Evolutionary conservation across 2,329 filamentous ascomycete species (phyloP), one percentile per base, ranked within the genome.

Genomic region (Macrophomina tecta): DNA sequence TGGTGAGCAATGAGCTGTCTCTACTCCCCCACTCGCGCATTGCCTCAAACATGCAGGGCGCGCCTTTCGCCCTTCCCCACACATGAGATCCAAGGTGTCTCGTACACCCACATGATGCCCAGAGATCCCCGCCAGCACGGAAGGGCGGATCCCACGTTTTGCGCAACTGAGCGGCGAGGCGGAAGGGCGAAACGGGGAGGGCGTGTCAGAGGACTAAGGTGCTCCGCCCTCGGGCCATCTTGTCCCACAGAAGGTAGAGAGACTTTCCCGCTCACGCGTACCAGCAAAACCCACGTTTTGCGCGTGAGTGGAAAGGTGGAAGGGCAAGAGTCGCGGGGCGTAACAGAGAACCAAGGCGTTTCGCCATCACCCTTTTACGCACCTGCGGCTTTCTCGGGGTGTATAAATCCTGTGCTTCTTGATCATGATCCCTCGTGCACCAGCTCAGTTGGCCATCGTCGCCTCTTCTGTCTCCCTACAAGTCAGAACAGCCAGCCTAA

Each of bases 131-230:
- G 8, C 56, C 28, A 11, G 8, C 56, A 28, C 40, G 30, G 8
- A 5, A 23, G 58, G 45, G 9, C 32, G 11, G 38, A 38, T 49
- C 45, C 42, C 45, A 49, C 42, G n/a, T 49, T 23, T 8, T 49
- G 58, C 58, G 58, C 58, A 36, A 62, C 42, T 62, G 58, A 62
- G 58, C n/a, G 49, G 14, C 32, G 45, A 38, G 58, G 58, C 38
- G 4, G 30, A 49, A 38, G 58, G 30, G 58, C 23, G 36, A 45
- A 49, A 9, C n/a, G 32, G 58, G 58, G 42, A 62, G 42, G 18
- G 53, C 18, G 18, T 12, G 30, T 6, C 11, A 28, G 28, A 60
- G 14, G 32, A 23, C 45, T 28, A 62, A 49, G 56, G 58, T 34
- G 53, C 38, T 58, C n/a, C 38, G 18, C 34, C 34, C 53, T 45